Base-by-base conservation (phyloP, 2,329 filamentous ascomycete genomes). In the Alternaria sp. region DNA sequence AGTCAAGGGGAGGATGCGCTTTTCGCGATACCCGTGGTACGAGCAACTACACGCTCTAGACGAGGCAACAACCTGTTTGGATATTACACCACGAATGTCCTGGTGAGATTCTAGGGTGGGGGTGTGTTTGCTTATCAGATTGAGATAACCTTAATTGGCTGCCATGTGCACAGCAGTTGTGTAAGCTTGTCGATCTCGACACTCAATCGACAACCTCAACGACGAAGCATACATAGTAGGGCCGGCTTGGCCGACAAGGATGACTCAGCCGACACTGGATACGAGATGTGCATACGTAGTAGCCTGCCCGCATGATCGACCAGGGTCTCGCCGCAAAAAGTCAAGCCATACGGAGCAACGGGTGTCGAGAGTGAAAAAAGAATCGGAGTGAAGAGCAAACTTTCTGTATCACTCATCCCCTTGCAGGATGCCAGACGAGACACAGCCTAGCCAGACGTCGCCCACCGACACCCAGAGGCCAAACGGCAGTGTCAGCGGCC, bases 391-490 rank as follows among this genome's bases (percentile, higher is more conserved):
- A 33, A 29, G 24, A 44, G 42, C 21, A n/a, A 13, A 10, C 24
- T 46, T 24, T 24, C 14, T 26, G 23, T 10, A 26, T 41, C 31
- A 28, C 37, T 21, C 17, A 48, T 50, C 21, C 29, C 29, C 51
- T 52, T 46, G 31, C 46, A 66, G 36, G 56, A 76, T 75, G 72
- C 62, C 64, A 46, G 72, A 71, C 42, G 31, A 54, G 14, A 51
- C 62, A 71, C 48, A 60, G 69, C 11, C 56, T 61, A 48, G 63
- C 65, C 29, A 60, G 7, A 58, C 50, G 54, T 55, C 66, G 50
- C 51, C 62, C 53, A 69, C 69, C 50, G 58, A 63, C 59, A 62
- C 63, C 9, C 65, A 67, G 9, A 68, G 66, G 51, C 31, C 62
- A 24, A 67, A 63, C 45, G 59, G 60, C 49, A 68, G 57, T 56